Evolutionary conservation across 2,329 filamentous ascomycete genomes (phyloP), one percentile per base, ranked within the genome.

Genomic region (Penicillium sp.): DNA sequence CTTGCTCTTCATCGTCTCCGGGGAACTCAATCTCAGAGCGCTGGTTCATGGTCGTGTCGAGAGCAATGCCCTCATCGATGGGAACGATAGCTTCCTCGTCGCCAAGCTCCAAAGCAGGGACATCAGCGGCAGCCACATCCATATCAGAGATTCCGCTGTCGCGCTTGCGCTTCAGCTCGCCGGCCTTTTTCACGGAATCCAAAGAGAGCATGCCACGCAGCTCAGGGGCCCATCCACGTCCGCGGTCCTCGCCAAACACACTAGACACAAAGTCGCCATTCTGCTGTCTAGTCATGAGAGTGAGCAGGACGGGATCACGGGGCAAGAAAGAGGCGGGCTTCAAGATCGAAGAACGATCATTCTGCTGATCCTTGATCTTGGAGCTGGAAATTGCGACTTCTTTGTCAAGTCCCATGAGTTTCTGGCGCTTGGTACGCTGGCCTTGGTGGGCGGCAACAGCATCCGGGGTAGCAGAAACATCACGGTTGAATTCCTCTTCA

Each of bases 121-220:
- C 84, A 86, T 74, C 91, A 27, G 79, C 81, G 30, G 83, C 84
- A 47, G 83, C 81, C 42, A 88, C 85, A 59, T 88, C 89, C 59
- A 94, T 82, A 66, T 93, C 91, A 41, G 88, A 89, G 60, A 94
- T 84, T 23, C 89, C 91, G 65, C 88, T 91, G 67, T 96, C 91
- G 40, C 94, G 87, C 81, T 99, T 99, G 55, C 94, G 85, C 82
- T 97, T 99, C 51, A 93, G 81, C 57, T 96, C 91, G 54, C 86
- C 88, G 39, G 87, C 82, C 53, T 85, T 85, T 57, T 87, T 86
- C 14, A 96, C 82, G 13, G 90, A 82, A 61, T 95, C 90, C 39
- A 97, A 79, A 1, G 91, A 96, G n/a, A 97, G 79, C 65, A 99
- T 85, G n/a, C 89, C 91, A 56, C 90, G 87, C 18, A 99, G 81